phyloP scores from a whole-genome alignment of 805 yeast species.

The Candida railenensis region DNA sequence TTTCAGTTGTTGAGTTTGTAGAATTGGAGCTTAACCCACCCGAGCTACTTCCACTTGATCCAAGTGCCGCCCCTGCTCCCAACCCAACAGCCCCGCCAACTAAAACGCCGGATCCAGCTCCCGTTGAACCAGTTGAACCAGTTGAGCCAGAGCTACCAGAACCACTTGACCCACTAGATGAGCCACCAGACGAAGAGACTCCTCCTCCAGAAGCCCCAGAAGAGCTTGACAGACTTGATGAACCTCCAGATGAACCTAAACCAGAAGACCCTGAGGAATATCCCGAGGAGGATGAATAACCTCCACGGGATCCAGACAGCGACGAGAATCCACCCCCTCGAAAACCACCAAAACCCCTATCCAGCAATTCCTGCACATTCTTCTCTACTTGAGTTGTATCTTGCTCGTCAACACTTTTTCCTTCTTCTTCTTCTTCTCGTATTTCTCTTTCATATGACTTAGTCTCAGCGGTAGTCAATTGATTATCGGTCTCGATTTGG shows the following conservation, averaged over 20 bases:
- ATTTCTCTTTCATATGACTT: no score
- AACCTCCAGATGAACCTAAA: conserved; percentile 1
- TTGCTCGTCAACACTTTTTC: no score
- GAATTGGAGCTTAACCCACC: not conserved
- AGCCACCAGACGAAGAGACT: conserved; percentile 3
- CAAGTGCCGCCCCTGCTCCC: not conserved
- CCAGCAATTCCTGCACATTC: no score
- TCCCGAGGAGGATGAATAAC: conserved; percentile 4
- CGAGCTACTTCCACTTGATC: not conserved
- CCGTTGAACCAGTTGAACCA: not conserved
- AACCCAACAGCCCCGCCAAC: not conserved
- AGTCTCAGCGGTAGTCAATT: no score
- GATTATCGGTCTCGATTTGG: no score
- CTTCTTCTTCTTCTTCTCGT: no score
- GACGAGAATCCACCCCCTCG: conserved; percentile 2
- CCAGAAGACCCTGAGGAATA: conserved; percentile 4
- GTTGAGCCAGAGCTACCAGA: not conserved
- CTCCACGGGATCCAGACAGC: conserved; percentile 3
- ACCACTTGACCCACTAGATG: no score
- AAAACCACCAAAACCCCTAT: not conserved
- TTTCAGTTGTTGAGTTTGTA: not conserved
- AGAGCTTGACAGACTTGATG: not conserved
- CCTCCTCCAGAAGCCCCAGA: conserved; percentile 5
- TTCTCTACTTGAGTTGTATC: no score
- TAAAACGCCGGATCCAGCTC: not conserved